These are phyloP conservation scores for Escovopsis sp. DNA, from an alignment of 2,329 filamentous ascomycete species.

Conservation along the genomic window DNA sequence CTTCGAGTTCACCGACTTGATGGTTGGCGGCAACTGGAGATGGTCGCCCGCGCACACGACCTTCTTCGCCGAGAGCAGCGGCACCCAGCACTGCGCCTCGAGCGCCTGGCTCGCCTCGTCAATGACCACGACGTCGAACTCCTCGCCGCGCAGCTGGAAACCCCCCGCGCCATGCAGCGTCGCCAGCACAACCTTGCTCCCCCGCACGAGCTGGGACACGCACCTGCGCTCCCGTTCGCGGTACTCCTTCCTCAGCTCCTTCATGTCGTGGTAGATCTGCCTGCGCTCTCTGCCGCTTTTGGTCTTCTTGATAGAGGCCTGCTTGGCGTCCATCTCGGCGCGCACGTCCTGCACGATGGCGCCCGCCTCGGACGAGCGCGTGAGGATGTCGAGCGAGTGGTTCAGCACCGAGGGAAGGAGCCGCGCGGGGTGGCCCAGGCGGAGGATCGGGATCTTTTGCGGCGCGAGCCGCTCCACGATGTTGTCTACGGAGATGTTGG, in stretches of 20 bases:
- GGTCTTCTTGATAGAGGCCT: constrained; percentile 77
- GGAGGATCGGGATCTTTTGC: constrained; percentile 72
- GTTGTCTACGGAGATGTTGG: constrained; percentile 95
- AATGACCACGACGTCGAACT: constrained; percentile 87
- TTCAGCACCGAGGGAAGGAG: constrained; percentile 75
- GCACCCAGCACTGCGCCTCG: constrained; percentile 95
- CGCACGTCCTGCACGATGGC: constrained; percentile 81
- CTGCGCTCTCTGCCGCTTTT: constrained; percentile 63
- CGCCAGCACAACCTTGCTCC: constrained; percentile 76
- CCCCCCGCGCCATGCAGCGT: constrained; percentile 88
- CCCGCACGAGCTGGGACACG: constrained; percentile 56
- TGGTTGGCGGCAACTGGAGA: constrained; percentile 82
- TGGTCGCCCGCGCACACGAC: constrained; percentile 88
- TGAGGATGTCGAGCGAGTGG: constrained; percentile 83
- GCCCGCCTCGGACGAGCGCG: constrained; percentile 77
- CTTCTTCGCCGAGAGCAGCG: constrained; percentile 65
- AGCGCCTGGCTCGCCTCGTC: constrained; percentile 93
- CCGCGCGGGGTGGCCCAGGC: constrained; percentile 83
- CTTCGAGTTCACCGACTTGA: constrained; percentile 60
- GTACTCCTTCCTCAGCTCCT: constrained; percentile 75
- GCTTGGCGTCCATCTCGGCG: constrained; percentile 83
- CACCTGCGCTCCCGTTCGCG: constrained; percentile 71
- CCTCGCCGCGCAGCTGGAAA: constrained; percentile 60
- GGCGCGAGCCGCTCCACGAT: constrained; percentile 83
- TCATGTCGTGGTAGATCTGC: constrained; percentile 72